phyloP scores from a whole-genome alignment of 768 basidiomycete genomes.

The Psilocybe cyanescens region DNA sequence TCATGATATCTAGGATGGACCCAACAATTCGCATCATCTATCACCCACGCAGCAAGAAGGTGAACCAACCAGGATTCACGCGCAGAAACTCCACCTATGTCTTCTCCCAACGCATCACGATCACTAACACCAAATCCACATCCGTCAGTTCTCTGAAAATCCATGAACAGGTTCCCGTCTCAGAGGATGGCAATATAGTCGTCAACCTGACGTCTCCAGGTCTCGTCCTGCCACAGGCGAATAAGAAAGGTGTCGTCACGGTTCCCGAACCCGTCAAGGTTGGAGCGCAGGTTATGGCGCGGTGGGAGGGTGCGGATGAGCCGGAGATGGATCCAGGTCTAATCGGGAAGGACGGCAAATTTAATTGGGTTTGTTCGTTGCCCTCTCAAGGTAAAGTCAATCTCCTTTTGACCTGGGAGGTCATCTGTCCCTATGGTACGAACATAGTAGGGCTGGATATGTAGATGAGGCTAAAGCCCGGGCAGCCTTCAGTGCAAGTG shows the following conservation, averaged over 20 bases:
- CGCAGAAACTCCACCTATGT: conserved; percentile 32
- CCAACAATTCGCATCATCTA: conserved; percentile 44
- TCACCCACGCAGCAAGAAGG: conserved; percentile 39
- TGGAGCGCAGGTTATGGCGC: conserved; percentile 30
- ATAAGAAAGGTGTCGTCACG: conserved; percentile 6
- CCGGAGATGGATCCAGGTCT: conserved; percentile 15
- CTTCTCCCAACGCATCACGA: conserved; percentile 40
- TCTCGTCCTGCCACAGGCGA: conserved; percentile 23
- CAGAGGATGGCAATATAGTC: conserved; percentile 39
- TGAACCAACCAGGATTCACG: conserved; percentile 36
- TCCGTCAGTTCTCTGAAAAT: conserved; percentile 32
- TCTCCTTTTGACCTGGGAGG: conserved; percentile 37
- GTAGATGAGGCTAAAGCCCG: neutral
- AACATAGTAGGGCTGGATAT: conserved; percentile 24
- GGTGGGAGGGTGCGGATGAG: conserved; percentile 42
- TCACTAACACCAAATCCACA: conserved; percentile 39
- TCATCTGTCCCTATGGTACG: conserved; percentile 29
- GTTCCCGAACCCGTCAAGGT: conserved; percentile 28
- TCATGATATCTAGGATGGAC: conserved; percentile 33
- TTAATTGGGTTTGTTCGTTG: conserved; percentile 36
- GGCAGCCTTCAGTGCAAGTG: neutral
- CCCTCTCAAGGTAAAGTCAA: conserved; percentile 35
- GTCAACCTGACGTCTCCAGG: conserved; percentile 43
- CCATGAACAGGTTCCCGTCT: conserved; percentile 42
- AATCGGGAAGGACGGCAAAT: conserved; percentile 36